Percentiles rank a stretch among this genome's conserved stretches.
These are phyloP conservation scores for Saccharomyces hybrid DNA, from an alignment of 1,139 yeast species.

Conservation along the genomic window DNA sequence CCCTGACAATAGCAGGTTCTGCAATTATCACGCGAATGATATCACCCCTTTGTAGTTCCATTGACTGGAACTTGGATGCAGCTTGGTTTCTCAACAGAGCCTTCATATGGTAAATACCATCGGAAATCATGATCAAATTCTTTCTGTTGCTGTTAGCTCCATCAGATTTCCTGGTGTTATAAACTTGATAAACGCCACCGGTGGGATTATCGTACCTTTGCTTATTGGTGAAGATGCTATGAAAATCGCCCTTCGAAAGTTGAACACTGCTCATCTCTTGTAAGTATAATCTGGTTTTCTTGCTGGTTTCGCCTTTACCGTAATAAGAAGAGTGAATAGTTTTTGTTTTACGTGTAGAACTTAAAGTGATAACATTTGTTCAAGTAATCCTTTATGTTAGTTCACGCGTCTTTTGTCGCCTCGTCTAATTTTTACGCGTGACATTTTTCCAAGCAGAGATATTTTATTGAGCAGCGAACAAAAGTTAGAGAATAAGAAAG, in stretches of 20 bases:
- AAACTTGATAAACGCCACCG: conserved; percentile 29
- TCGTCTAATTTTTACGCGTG: conserved; percentile 1
- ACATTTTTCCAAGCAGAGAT: background rate
- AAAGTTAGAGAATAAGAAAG: background rate
- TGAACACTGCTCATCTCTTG: conserved; percentile 32
- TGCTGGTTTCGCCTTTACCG: background rate
- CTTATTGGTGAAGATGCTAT: conserved; percentile 24
- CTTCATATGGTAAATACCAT: conserved; percentile 56
- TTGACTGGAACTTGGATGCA: conserved; percentile 43
- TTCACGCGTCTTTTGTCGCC: background rate
- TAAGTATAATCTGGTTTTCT: conserved; percentile 32
- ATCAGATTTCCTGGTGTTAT: conserved; percentile 30
- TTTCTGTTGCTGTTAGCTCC: conserved; percentile 25
- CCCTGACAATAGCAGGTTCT: conserved; percentile 32
- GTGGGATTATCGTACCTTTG: conserved; percentile 26
- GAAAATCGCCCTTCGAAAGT: conserved; percentile 25
- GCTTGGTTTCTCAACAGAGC: conserved; percentile 59
- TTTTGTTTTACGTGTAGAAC: background rate
- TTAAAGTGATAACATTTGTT: background rate
- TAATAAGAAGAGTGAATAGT: background rate
- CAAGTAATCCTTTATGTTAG: conserved; percentile 30
- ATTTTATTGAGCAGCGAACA: background rate
- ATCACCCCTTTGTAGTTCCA: conserved; percentile 41
- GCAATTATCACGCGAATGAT: conserved; percentile 28
- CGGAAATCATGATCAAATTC: conserved; percentile 43